phyloP scores from a whole-genome alignment of 306 rosid genomes.

The Fagus crenata region DNA sequence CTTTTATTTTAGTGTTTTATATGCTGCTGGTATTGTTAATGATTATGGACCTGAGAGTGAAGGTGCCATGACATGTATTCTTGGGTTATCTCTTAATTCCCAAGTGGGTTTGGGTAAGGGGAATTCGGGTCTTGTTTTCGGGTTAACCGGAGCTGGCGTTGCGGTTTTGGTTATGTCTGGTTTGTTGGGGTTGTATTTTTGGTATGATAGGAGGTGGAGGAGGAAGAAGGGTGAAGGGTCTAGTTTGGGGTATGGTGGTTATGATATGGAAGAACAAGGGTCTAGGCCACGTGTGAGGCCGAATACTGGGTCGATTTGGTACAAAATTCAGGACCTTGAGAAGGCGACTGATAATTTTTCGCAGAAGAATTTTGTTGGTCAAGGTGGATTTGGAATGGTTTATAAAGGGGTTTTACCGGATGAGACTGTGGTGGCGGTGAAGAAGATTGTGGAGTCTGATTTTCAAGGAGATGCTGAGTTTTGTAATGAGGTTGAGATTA shows the following conservation, averaged over 20 bases:
- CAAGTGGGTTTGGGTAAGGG: conserved; percentile 36
- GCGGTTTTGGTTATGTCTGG: conserved; percentile 55
- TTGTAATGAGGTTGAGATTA: conserved; percentile 94
- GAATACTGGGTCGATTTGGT: conserved; percentile 88
- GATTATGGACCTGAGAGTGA: conserved; percentile 72
- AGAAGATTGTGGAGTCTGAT: conserved; percentile 77
- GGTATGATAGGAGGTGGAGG: conserved; percentile 62
- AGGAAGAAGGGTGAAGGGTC: conserved; percentile 29
- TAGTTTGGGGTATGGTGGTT: conserved; percentile 34
- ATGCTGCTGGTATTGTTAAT: conserved; percentile 87
- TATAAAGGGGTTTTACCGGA: conserved; percentile 70
- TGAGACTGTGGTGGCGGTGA: conserved; percentile 81
- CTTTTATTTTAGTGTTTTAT: conserved; percentile 59
- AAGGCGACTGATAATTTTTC: conserved; percentile 79
- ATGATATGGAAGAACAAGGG: conserved; percentile 63
- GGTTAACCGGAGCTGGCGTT: conserved; percentile 71
- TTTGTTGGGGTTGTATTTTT: conserved; percentile 61
- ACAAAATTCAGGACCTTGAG: conserved; percentile 79
- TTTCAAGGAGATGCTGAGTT: conserved; percentile 82
- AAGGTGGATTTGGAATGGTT: conserved; percentile 93
- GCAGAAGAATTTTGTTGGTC: conserved; percentile 73
- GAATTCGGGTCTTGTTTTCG: conserved; percentile 62
- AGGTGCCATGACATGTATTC: conserved; percentile 58
- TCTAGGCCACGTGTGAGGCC: conserved; percentile 74
- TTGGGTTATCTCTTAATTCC: conserved; percentile 47